Conservation (phyloP, 2,329 filamentous ascomycete genomes). For the Taxawa tesnikishii region DNA sequence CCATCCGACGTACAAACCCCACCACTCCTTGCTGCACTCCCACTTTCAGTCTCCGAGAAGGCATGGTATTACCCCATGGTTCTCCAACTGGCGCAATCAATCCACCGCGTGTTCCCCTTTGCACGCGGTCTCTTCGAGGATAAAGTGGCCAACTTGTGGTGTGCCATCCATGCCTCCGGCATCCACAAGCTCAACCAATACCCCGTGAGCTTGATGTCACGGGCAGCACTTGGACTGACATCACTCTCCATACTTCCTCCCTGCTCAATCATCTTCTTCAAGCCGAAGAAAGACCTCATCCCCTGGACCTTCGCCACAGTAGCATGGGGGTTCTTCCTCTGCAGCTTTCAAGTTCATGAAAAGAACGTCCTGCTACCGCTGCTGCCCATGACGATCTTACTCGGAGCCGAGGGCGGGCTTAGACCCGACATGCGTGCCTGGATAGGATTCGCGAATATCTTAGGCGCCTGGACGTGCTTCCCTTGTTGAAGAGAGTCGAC, state of each 20-base stretch:
- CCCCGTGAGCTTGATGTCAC: constrained; percentile 59
- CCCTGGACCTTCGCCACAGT: constrained; percentile 72
- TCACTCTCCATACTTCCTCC: constrained; percentile 65
- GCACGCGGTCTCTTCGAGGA: constrained; percentile 94
- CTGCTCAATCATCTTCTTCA: constrained; percentile 66
- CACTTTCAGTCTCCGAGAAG: constrained; percentile 43
- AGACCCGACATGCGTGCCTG: constrained; percentile 67
- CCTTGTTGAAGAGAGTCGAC: constrained; percentile 74
- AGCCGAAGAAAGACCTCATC: constrained; percentile 63
- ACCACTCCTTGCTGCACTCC: constrained; percentile 52
- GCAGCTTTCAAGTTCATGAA: constrained; percentile 96
- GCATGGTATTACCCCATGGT: constrained; percentile 62
- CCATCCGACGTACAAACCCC: constrained; percentile 33
- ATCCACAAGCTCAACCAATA: constrained; percentile 76
- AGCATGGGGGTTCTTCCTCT: constrained; percentile 95
- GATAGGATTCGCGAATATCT: constrained; percentile 90
- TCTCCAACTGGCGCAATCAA: constrained; percentile 68
- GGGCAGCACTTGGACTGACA: constrained; percentile 62
- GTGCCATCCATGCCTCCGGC: constrained; percentile 61
- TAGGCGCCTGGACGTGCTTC: constrained; percentile 89
- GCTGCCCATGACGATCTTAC: constrained; percentile 80
- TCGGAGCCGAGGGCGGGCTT: constrained; percentile 68
- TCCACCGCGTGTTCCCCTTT: constrained; percentile 94
- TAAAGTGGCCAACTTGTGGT: constrained; percentile 99
- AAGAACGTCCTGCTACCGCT: constrained; percentile 91